Percentiles rank a stretch among this genome's conserved stretches.
phyloP scores from a whole-genome alignment of 176 grass and related monocot genomes.

The Oryza brachyantha region DNA sequence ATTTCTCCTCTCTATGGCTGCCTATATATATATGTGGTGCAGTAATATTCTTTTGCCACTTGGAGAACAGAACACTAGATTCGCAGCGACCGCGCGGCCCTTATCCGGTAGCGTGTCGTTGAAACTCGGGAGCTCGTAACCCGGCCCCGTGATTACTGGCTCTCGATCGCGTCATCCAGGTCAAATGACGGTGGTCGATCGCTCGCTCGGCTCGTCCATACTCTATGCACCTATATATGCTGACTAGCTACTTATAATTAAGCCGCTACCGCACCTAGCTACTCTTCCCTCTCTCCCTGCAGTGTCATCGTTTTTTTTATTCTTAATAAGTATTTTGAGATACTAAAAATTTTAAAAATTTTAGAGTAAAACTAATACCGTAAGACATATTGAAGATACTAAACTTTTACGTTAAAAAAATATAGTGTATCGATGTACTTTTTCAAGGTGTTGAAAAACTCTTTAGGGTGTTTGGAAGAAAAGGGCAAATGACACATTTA shows the following conservation, averaged over 20 bases:
- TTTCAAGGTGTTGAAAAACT: too few species aligned
- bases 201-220: not conserved
- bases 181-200: not conserved
- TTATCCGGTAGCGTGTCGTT: not conserved
- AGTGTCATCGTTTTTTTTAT: too few species aligned
- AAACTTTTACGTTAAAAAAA: too few species aligned
- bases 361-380: too few species aligned
- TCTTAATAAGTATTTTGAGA: too few species aligned
- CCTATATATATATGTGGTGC: too few species aligned
- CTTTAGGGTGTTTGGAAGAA: too few species aligned
- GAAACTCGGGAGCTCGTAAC: not conserved
- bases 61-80: not conserved
- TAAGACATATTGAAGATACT: too few species aligned
- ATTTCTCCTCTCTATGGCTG: not conserved
- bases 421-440: too few species aligned
- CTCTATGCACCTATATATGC: not conserved
- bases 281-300: too few species aligned
- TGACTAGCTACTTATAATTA: not conserved
- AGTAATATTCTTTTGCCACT: not conserved
- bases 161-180: not conserved
- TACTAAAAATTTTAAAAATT: too few species aligned
- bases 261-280: not conserved
- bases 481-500: too few species aligned
- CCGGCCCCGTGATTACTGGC: not conserved
- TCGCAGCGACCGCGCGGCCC: not conserved